Base-by-base conservation (phyloP, 345 rosid species). In the Pistacia vera region DNA sequence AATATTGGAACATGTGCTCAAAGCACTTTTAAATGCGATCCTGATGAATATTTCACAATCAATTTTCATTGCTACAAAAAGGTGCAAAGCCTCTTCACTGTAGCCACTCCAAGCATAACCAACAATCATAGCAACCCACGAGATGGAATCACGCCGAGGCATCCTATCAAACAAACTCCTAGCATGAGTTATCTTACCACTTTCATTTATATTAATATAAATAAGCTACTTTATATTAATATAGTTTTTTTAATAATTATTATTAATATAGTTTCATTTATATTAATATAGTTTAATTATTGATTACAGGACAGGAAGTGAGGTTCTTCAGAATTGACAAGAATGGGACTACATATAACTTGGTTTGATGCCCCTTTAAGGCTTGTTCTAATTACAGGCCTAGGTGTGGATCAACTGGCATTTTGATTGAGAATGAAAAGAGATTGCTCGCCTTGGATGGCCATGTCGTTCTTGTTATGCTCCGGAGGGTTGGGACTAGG, bases 81-180 rank as follows among this genome's bases (percentile, higher is more conserved):
- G 81, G 18, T 46, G 63, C 70, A 88, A 73, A 77, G 93, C 90
- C 74, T 89, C 90, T 30, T 77, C 83, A 78, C 76, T 30, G 46
- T 76, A 80, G 20, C 89, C 93, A 63, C 81, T 64, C 75, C 89
- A 93, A 12, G 93, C 83, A 66, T 88, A 91, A 58, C 90, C 91
- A 25, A 90, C 84, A 82, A 91, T 85, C 89, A 91, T 89, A 71
- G 93, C 92, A 16, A 91, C 89, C 95, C 95, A 91, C 63, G 93
- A 91, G 68, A 89, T 84, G 1, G 87, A 65, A 81, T 91, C 93
- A 75, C 76, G 88, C 33, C 81, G 71, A 48, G 88, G 87, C 89
- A 91, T 89, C 75, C 70, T 78, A 77, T 88, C 86, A 78, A 88
- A 91, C 28, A 88, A 61, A 17, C 60, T 74, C 83, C 83, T 85